Percentiles rank a stretch among this genome's conserved stretches.
phyloP scores from a whole-genome alignment of 108 stramenopile genomes.

The Cyclostephanos invisitatus region DNA sequence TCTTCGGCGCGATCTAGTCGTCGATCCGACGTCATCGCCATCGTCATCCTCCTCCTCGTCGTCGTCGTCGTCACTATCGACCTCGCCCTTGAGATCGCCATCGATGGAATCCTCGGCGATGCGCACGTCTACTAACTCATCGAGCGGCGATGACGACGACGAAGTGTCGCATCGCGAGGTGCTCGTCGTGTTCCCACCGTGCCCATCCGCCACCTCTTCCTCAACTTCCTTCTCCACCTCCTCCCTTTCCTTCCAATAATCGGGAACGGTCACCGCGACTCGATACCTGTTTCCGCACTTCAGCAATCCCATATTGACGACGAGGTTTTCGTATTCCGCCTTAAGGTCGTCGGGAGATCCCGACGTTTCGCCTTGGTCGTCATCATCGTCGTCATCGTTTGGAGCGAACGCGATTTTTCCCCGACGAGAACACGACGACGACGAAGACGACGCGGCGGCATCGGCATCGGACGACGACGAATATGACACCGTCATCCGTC shows the following conservation, averaged over 20 bases:
- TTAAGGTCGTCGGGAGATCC: too few relatives aligned
- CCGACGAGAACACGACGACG: too few relatives aligned
- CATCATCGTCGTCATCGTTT: slow-evolving; percentile 2
- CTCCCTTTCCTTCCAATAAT: not conserved
- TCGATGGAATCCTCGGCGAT: slow-evolving; percentile 32
- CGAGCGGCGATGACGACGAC: not conserved
- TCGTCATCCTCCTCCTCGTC: not conserved
- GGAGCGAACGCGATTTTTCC: too few relatives aligned
- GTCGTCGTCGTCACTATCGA: not conserved
- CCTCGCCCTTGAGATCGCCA: slow-evolving; percentile 25
- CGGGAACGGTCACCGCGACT: slow-evolving; percentile 23
- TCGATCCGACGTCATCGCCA: not conserved
- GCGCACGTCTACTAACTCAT: not conserved
- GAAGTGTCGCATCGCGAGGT: not conserved
- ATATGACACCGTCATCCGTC: not conserved
- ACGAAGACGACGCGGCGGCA: not conserved
- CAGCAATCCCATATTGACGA: slow-evolving; percentile 29
- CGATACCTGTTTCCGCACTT: slow-evolving; percentile 43
- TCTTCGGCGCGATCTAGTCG: not conserved
- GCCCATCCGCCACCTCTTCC: not conserved
- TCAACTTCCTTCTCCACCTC: not conserved
- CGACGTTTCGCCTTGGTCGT: not conserved
- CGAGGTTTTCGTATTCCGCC: slow-evolving; percentile 16
- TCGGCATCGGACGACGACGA: not conserved
- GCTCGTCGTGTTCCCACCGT: not conserved